phyloP scores from a whole-genome alignment of 345 rosid species.

The Noccaea caerulescens region DNA sequence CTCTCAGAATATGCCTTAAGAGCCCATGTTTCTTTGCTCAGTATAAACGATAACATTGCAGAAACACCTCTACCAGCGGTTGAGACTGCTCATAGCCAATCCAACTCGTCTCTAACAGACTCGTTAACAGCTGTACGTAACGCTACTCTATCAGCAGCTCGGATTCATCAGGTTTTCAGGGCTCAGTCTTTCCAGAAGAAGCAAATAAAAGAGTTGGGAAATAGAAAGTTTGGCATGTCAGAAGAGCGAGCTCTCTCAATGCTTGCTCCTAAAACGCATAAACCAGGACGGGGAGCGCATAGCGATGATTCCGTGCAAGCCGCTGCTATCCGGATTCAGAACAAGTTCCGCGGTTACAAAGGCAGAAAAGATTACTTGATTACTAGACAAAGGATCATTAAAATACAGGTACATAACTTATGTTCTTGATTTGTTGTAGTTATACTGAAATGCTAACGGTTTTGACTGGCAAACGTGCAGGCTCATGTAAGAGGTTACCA shows the following conservation, averaged over 20 bases:
- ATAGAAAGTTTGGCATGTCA: constrained; percentile 58
- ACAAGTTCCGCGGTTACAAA: constrained; percentile 87
- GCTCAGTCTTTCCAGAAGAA: constrained; percentile 89
- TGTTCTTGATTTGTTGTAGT: constrained; percentile 3
- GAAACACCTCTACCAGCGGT: constrained; percentile 48
- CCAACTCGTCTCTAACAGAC: constrained; percentile 59
- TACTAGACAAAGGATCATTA: constrained; percentile 75
- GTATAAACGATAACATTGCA: constrained; percentile 52
- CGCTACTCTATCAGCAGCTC: constrained; percentile 88
- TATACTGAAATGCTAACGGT: neutral
- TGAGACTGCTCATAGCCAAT: constrained; percentile 46
- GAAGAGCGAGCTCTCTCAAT: constrained; percentile 76
- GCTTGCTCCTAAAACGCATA: constrained; percentile 57
- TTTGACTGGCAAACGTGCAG: constrained; percentile 50
- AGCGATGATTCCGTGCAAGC: constrained; percentile 67
- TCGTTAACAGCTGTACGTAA: constrained; percentile 86
- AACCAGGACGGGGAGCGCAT: constrained; percentile 49
- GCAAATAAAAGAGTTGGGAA: constrained; percentile 65
- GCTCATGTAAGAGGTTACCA: constrained; percentile 95
- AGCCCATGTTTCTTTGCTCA: constrained; percentile 58
- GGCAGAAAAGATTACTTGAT: constrained; percentile 81
- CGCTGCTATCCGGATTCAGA: constrained; percentile 85
- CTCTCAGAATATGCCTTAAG: constrained; percentile 83
- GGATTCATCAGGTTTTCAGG: constrained; percentile 87
- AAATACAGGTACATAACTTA: constrained; percentile 69